Base-by-base conservation (phyloP, 371 early-diverging fungal genomes). In the Gilbertella persicaria region DNA sequence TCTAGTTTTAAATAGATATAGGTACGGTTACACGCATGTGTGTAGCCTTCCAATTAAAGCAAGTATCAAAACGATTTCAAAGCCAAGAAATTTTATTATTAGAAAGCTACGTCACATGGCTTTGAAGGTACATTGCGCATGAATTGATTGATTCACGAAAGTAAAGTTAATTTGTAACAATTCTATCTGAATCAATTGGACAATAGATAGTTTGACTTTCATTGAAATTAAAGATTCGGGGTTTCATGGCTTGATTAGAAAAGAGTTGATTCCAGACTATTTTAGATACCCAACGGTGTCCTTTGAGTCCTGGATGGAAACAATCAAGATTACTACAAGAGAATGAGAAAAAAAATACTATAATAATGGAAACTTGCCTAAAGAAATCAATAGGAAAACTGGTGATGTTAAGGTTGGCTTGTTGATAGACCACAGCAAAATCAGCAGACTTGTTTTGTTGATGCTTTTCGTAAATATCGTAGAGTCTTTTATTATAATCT, bases 161-260 rank as follows among this genome's bases (percentile, higher is more conserved):
- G n/a, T n/a, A n/a, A n/a, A n/a, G n/a, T n/a, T 55, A 62, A 20
- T 52, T 33, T 1, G 62, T 62, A 35, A 41, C 47, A 20, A 75
- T 56, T 40, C 72, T 59, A 60, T 75, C 76, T 6, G 55, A 45
- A n/a, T 75, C 70, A 2, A 39, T 46, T 10, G 76, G 76, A 35
- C 76, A 75, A 29, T 69, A 75, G 16, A 72, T 57, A 0, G 55
- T 35, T 8, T 52, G 46, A 14, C 57, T 52, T 14, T 25, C 49
- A 40, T 69, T 29, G 21, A 67, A 75, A 16, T 62, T 62, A 14
- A 62, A 53, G 1, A 57, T 53, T n/a, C 17, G 24, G 7, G 57
- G 62, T 26, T 62, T 62, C 6, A 33, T 14, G 8, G 19, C 16
- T 49, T 44, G 57, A 10, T 41, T 50, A n/a, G 26, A 36, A 38